Evolutionary conservation across 352 stramenopile genomes (phyloP).

Genomic region (Pythium biforme): DNA sequence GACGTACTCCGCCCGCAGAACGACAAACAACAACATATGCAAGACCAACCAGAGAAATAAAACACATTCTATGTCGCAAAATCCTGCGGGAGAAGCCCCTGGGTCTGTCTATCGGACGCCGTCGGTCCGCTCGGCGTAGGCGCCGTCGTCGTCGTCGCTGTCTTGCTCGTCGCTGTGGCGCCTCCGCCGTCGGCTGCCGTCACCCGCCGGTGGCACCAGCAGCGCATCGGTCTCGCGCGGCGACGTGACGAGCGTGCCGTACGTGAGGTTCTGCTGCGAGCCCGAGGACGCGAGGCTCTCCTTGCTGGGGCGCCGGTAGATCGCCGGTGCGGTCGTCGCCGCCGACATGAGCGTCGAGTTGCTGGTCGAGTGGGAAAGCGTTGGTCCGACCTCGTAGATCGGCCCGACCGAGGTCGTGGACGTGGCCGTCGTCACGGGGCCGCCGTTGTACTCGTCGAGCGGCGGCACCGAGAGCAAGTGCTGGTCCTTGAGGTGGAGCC

Average conservation of each 20-base stretch:
- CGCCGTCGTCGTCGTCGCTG: constrained; percentile 8
- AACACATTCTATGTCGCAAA: constrained; percentile 27
- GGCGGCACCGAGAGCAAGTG: constrained; percentile 53
- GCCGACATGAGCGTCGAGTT: constrained; percentile 17
- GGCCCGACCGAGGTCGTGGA: constrained; percentile 25
- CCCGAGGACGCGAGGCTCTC: constrained; percentile 24
- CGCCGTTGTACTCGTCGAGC: constrained; percentile 49
- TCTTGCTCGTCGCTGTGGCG: constrained; percentile 1
- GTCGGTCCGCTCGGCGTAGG: not conserved
- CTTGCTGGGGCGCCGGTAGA: constrained; percentile 25
- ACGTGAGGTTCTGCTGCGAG: constrained; percentile 20
- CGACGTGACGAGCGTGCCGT: constrained; percentile 7
- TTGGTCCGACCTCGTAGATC: constrained; percentile 24
- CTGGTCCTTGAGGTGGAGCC: constrained; percentile 73
- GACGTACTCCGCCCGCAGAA: too few relatives aligned
- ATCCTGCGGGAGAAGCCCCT: constrained; percentile 1
- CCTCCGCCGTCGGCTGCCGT: not conserved
- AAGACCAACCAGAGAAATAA: constrained; percentile 1
- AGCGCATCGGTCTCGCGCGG: constrained; percentile 17
- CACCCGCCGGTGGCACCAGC: too few relatives aligned
- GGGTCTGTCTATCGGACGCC: not conserved
- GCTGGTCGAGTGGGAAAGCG: constrained; percentile 16
- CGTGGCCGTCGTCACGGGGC: constrained; percentile 7
- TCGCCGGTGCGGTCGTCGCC: constrained; percentile 17
- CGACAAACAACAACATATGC: not conserved